Percentiles rank a stretch among this genome's conserved stretches.
Evolutionary conservation across 2,329 filamentous ascomycete species (phyloP).

Genomic region (Fusarium globosum): DNA sequence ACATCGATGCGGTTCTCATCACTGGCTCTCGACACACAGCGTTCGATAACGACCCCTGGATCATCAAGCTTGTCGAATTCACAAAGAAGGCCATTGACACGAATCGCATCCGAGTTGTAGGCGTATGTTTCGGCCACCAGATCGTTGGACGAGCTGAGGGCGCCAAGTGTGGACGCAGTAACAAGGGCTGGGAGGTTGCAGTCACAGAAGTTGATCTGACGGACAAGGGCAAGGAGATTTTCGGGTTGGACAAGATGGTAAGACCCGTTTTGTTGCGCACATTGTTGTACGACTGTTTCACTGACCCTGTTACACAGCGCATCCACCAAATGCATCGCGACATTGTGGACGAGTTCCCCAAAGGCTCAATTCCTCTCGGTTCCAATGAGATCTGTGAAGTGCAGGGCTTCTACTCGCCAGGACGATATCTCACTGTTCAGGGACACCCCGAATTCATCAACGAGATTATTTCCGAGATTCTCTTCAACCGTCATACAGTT

Average conservation of each 20-base stretch:
- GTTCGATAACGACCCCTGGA: slow-evolving; percentile 58
- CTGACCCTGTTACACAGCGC: slow-evolving; percentile 45
- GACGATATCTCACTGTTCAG: slow-evolving; percentile 56
- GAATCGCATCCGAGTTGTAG: slow-evolving; percentile 70
- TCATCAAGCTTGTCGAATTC: slow-evolving; percentile 55
- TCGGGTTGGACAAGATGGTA: slow-evolving; percentile 51
- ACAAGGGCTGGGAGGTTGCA: slow-evolving; percentile 59
- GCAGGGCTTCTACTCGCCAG: slow-evolving; percentile 56
- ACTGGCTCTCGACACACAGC: slow-evolving; percentile 74
- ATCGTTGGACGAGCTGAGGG: slow-evolving; percentile 58
- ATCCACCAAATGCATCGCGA: slow-evolving; percentile 63
- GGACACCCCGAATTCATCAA: slow-evolving; percentile 61
- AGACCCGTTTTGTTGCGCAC: slow-evolving; percentile 57
- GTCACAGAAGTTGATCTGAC: slow-evolving; percentile 55
- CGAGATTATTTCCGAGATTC: slow-evolving; percentile 53
- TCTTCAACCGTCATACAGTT: slow-evolving; percentile 65
- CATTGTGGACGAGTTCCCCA: slow-evolving; percentile 54
- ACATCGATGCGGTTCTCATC: slow-evolving; percentile 85
- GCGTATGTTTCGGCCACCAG: slow-evolving; percentile 62
- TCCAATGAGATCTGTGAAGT: slow-evolving; percentile 55
- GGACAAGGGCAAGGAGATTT: slow-evolving; percentile 53
- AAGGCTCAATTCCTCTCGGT: slow-evolving; percentile 54
- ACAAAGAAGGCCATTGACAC: slow-evolving; percentile 47
- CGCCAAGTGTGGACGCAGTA: slow-evolving; percentile 52
- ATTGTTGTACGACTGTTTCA: slow-evolving; percentile 70